Base-by-base conservation (phyloP, 257 asterid genomes). In the Coffea canephora region DNA sequence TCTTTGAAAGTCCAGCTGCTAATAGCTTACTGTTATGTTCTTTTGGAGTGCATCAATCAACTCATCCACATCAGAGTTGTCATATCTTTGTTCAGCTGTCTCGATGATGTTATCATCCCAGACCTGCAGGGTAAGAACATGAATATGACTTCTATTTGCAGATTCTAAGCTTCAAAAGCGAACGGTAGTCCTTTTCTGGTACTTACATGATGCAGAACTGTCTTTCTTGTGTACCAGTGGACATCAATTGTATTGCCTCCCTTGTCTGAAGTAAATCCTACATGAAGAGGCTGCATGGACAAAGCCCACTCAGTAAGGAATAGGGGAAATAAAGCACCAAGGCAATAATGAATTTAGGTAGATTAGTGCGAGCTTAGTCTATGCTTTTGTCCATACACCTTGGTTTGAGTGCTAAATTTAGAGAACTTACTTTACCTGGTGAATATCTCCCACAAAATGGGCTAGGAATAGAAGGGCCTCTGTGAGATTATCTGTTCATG, bases 401-500 rank as follows among this genome's bases (percentile, higher is more conserved):
- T 39, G 5, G 43, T 39, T 39, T 39, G 43, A 39, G 43, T 39
- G 43, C 43, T 39, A 39, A 39, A 39, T 39, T 39, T 36, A 36
- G 25, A 39, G 45, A 46, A 5, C 11, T 23, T 4, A 69, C 0
- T 27, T 34, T 77, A 91, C 98, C 96, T 93, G 98, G 82, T 95
- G 99, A 69, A 95, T 87, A 82, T 95, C 99, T 36, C 99, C 97
- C 54, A 95, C 78, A 84, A 89, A 91, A 87, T 95, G 97, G 50
- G 98, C 88, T 46, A 95, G 89, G 86, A 93, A 95, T 62, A 91
- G 87, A 54, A 93, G 94, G 66, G 98, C 90, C 84, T 93, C 91
- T 8, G 98, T 95, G 23, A 91, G 89, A 82, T 93, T 93, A 86
- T 90, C 97, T 94, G 92, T 77, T 86, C 18, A 78, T 77, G 43